Percentiles rank a stretch among this genome's conserved stretches.
Evolutionary conservation across 768 basidiomycete genomes (phyloP).

Genomic region (Collybiopsis luxurians): DNA sequence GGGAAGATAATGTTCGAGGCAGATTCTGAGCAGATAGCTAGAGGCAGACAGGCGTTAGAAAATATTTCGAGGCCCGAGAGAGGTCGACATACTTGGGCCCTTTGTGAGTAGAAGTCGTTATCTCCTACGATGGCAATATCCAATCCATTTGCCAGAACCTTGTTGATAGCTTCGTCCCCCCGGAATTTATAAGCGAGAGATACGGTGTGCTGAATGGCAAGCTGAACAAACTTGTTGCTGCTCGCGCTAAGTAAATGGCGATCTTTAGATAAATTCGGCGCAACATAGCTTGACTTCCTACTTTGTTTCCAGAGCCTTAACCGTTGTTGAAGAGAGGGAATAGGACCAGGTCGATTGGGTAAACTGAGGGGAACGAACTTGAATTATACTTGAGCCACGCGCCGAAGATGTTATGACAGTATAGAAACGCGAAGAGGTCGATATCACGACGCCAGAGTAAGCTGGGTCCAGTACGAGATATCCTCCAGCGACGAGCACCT

Average conservation of each 20-base stretch:
- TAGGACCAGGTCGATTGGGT: slow-evolving; percentile 78
- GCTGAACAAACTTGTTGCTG: slow-evolving; percentile 90
- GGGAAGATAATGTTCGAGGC: slow-evolving; percentile 59
- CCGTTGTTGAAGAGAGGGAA: slow-evolving; percentile 34
- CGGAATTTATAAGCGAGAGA: slow-evolving; percentile 61
- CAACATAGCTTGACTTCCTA: slow-evolving; percentile 19
- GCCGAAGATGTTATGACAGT: slow-evolving; percentile 53
- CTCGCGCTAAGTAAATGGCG: slow-evolving; percentile 32
- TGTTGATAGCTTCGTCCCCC: slow-evolving; percentile 38
- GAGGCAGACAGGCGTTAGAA: background rate
- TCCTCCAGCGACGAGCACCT: slow-evolving; percentile 93
- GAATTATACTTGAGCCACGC: slow-evolving; percentile 42
- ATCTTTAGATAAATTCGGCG: background rate
- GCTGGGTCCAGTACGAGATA: slow-evolving; percentile 92
- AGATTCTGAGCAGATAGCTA: slow-evolving; percentile 66
- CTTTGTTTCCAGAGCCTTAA: slow-evolving; percentile 37
- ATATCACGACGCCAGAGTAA: slow-evolving; percentile 85
- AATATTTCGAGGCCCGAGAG: background rate
- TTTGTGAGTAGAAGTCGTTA: slow-evolving; percentile 98
- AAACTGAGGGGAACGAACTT: slow-evolving; percentile 91
- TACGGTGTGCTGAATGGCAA: slow-evolving; percentile 80
- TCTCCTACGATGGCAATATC: slow-evolving; percentile 86
- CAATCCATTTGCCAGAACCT: slow-evolving; percentile 50
- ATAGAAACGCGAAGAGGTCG: slow-evolving; percentile 94
- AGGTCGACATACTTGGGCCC: slow-evolving; percentile 60